Evolutionary conservation across 2,329 filamentous ascomycete genomes (phyloP).

Genomic region (Coniochaeta sp.): DNA sequence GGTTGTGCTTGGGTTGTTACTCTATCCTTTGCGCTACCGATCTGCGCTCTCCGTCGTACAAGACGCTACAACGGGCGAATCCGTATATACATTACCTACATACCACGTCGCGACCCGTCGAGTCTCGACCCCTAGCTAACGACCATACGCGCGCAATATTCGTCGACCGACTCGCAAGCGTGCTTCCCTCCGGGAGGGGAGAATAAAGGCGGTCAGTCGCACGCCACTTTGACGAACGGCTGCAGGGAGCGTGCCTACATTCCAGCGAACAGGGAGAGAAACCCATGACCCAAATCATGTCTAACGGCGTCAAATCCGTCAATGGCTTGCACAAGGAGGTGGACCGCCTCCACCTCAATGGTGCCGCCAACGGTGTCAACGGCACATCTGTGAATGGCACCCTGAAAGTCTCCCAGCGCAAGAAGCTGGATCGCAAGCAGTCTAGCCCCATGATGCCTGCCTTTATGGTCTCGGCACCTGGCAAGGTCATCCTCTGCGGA

Average conservation of each 20-base stretch:
- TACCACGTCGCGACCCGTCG: not conserved
- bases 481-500: conserved; percentile 96
- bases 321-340: conserved; percentile 9
- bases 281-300: conserved; percentile 7
- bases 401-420: conserved; percentile 20
- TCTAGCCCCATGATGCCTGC: conserved; percentile 69
- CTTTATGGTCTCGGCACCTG: conserved; percentile 97
- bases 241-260: not conserved
- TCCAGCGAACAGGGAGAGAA: not conserved
- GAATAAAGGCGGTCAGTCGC: not conserved
- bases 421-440: conserved; percentile 44
- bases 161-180: not conserved
- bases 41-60: not conserved
- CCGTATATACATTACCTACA: not conserved
- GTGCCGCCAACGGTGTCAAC: conserved; percentile 19
- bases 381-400: conserved; percentile 23
- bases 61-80: not conserved
- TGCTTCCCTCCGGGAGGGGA: not conserved
- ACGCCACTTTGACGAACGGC: not conserved
- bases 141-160: not conserved
- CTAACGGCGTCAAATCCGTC: conserved; percentile 9
- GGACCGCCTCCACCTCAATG: conserved; percentile 15
- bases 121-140: not conserved
- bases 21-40: not conserved
- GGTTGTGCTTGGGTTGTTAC: not conserved